Conservation (phyloP, 352 stramenopile species). For the Phytophthora niederhauseri region DNA sequence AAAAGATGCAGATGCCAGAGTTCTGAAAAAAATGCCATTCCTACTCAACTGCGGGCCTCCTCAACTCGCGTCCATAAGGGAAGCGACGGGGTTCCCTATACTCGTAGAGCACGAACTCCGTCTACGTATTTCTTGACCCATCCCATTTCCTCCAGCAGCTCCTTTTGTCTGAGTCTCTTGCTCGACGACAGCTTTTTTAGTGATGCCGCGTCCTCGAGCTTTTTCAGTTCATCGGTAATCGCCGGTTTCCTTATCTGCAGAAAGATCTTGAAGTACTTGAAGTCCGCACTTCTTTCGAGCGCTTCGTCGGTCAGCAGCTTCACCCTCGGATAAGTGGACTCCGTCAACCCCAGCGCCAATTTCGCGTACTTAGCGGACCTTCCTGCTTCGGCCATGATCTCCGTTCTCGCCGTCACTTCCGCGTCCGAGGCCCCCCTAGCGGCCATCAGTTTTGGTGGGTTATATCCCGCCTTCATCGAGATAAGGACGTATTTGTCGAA, state of each 20-base stretch:
- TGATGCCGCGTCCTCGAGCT: neutral
- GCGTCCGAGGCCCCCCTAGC: neutral
- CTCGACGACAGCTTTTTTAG: too few relatives aligned
- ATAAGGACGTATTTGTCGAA: neutral
- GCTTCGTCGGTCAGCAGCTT: neutral
- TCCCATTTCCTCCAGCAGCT: too few relatives aligned
- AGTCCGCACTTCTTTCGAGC: neutral
- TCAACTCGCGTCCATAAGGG: too few relatives aligned
- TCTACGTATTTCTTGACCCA: too few relatives aligned
- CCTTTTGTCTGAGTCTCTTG: too few relatives aligned
- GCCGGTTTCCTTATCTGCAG: neutral
- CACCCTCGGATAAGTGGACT: too few relatives aligned
- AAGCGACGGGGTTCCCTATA: too few relatives aligned
- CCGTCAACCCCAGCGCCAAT: neutral
- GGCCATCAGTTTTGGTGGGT: neutral
- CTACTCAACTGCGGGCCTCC: too few relatives aligned
- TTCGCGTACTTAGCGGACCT: neutral
- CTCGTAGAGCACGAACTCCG: too few relatives aligned
- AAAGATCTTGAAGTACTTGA: neutral
- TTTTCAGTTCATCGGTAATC: neutral
- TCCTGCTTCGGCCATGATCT: slow-evolving; percentile 1
- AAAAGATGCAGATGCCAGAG: too few relatives aligned
- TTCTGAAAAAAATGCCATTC: too few relatives aligned
- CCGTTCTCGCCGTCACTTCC: neutral
- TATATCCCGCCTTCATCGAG: neutral